Conservation (phyloP, 2,329 filamentous ascomycete genomes). For the Cercospora sp. region DNA sequence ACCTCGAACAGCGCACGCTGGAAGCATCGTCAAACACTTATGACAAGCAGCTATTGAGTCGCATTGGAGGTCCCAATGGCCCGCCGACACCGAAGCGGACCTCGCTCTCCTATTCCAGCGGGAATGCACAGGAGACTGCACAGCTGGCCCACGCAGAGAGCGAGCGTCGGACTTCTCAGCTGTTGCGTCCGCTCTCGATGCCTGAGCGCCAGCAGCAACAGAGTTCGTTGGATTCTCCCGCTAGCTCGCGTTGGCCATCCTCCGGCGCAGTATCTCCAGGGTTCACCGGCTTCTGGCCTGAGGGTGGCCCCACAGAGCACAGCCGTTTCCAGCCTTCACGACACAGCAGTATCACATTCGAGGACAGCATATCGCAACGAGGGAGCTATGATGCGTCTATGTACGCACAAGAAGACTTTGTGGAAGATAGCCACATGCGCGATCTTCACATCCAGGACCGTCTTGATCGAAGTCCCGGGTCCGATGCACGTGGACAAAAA, state of each 20-base stretch:
- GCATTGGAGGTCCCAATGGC: constrained; percentile 56
- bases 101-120: constrained; percentile 35
- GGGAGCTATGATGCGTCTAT: constrained; percentile 64
- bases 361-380: constrained; percentile 56
- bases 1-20: constrained; percentile 59
- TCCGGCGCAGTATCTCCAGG: constrained; percentile 48
- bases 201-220: constrained; percentile 44
- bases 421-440: constrained; percentile 56
- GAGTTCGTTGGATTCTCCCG: constrained; percentile 44
- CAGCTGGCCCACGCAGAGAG: constrained; percentile 42
- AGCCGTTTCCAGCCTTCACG: constrained; percentile 37
- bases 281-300: constrained; percentile 48
- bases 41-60: constrained; percentile 62
- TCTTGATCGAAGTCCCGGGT: constrained; percentile 44
- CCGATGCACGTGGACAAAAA: constrained; percentile 60
- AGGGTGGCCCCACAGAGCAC: constrained; percentile 31
- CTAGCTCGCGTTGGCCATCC: constrained; percentile 42
- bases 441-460: constrained; percentile 58
- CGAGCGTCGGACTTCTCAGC: constrained; percentile 46
- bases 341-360: constrained; percentile 42
- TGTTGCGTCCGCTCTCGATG: constrained; percentile 48
- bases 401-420: constrained; percentile 54
- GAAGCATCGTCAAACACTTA: constrained; percentile 62
- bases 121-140: constrained; percentile 34
- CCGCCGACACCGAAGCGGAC: constrained; percentile 56